Evolutionary conservation across 495 filamentous ascomycete species (phyloP), one percentile per base, ranked within the genome.

Genomic region (Lasiosphaeris hirsuta): DNA sequence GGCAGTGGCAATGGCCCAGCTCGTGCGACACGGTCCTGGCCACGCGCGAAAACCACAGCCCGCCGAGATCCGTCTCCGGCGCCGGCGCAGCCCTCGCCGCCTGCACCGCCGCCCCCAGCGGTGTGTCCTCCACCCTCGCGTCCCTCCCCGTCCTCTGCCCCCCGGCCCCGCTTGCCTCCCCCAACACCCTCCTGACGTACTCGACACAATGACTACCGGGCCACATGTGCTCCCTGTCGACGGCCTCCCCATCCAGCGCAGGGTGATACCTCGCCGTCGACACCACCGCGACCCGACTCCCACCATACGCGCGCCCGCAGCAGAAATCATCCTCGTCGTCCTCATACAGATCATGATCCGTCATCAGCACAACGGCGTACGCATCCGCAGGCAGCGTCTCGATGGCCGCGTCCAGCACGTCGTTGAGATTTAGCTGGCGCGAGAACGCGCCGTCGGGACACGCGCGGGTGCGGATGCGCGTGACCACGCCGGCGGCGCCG

Each of bases 231-330:
- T 55, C 64, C 15, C 72, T 59, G 11, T 84, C 81, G 5, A 87
- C 64, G 1, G 52, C 61, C 15, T 75, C 35, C 1, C 37, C 38
- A 54, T 89, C 83, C 7, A 86, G 67, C 0, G 19, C 34, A 0
- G 85, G 85, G 48, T 84, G 67, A 58, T 89, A 89, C 54, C 86
- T 68, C 3, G 84, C 78, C 10, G 70, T 77, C 0, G 80, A 83
- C 1, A 89, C 82, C 6, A 88, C 80, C 1, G 77, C 73, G 4
- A 88, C 74, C 5, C 86, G 70, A 57, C 78, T 81, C 1, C 78
- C 83, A 11, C 85, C 86, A 58, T 87, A 89, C 14, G 87, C 86
- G 30, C 82, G 73, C 3, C 86, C 87, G 61, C 85, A 88, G 56
- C 79, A 83, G 57, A 87, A 89, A 33, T 81, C 80, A 56, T 88